Base-by-base conservation (phyloP, 169 alveolate species). In the Plasmodium reichenowi region DNA sequence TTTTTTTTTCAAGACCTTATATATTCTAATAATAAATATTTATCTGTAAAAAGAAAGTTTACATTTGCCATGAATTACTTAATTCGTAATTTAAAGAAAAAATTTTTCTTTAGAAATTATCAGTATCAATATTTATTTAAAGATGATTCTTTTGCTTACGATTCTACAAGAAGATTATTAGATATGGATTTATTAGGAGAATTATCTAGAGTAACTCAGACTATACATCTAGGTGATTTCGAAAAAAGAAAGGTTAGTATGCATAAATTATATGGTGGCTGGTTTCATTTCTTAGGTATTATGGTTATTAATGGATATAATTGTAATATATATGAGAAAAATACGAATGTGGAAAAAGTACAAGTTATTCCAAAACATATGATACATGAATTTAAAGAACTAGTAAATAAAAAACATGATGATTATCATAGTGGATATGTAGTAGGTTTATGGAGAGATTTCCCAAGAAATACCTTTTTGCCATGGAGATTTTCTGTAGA, bases 381-480 rank as follows among this genome's bases (percentile, higher is more conserved):
- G 45, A 38, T 83, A 1, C 2, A 32, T 2, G 50, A 70, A 43
- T 83, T 83, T 58, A 83, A 6, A 45, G 48, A 68, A 4, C 7
- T 52, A 13, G 67, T 83, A 1, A 58, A 20, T 22, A 68, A 83
- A 20, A 83, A 58, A 48, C 48, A 67, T 56, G 67, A 68, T 20
- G 74, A 74, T 6, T 83, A 54, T 83, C 43, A 83, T 9, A 70
- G 45, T 54, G 74, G 86, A 12, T 70, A 68, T 70, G 52, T 62
- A 24, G 43, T 83, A n/a, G 91, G 91, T 6, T 22, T 70, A 17
- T 83, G 91, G 91, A 83, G 86, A 83, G 91, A 83, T 26, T 83
- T 83, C 3, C 91, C 91, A 3, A 43, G 60, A 0, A 63, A 59
- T 22, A 83, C 43, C 17, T 83, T 54, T 47, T 12, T 17, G 4